These are phyloP conservation scores for Hemisphaericaspora xylanilytica DNA, from an alignment of 1,139 yeast species.

Conservation along the genomic window DNA sequence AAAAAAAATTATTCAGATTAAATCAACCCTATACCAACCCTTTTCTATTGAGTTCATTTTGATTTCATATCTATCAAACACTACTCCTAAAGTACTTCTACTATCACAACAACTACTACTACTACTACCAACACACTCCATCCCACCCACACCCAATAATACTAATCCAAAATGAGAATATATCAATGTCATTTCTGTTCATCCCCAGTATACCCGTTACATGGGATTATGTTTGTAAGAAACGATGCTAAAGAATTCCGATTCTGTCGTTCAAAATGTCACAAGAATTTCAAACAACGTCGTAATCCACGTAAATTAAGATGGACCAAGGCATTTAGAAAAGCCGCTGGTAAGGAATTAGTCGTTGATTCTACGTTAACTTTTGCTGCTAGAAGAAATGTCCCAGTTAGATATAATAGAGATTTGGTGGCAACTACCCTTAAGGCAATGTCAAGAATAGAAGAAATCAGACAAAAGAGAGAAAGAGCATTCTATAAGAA, in stretches of 20 bases:
- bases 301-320: slow-evolving; percentile 97
- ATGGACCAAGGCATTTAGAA: slow-evolving; percentile 99
- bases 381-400: slow-evolving; percentile 95
- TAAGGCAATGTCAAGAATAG: slow-evolving; percentile 93
- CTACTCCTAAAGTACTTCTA: too few species aligned
- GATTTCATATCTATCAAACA: too few species aligned
- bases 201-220: slow-evolving; percentile 95
- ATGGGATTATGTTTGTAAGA: slow-evolving; percentile 96
- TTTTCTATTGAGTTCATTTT: too few species aligned
- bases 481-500: slow-evolving; percentile 98
- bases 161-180: slow-evolving; percentile 85
- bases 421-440: slow-evolving; percentile 92
- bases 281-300: slow-evolving; percentile 95
- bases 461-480: slow-evolving; percentile 93
- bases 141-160: too few species aligned
- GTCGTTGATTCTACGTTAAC: slow-evolving; percentile 96
- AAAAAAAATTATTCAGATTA: slow-evolving; percentile 1
- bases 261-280: slow-evolving; percentile 98
- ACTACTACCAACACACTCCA: too few species aligned
- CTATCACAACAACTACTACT: too few species aligned
- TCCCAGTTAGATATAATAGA: slow-evolving; percentile 96
- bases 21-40: too few species aligned
- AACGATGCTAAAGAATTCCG: slow-evolving; percentile 97
- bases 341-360: slow-evolving; percentile 98
- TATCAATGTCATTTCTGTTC: slow-evolving; percentile 96